Evolutionary conservation across 768 basidiomycete species (phyloP).

Genomic region (Tricholomella constricta): DNA sequence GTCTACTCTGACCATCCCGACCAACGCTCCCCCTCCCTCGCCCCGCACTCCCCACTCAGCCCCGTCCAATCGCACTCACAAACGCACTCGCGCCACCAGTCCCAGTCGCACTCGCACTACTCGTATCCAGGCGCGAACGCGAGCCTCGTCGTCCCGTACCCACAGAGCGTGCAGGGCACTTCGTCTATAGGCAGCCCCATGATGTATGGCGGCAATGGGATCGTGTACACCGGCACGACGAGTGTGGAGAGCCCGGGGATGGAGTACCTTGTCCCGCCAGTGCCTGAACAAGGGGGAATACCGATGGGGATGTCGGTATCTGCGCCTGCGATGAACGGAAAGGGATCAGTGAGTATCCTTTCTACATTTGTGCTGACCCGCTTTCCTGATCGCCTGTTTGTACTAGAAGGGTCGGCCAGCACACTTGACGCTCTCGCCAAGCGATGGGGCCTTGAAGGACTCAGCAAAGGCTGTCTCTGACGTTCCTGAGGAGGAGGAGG

Average conservation of each 20-base stretch:
- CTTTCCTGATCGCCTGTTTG: slow-evolving; percentile 11
- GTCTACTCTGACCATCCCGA: slow-evolving; percentile 50
- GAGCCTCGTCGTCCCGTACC: slow-evolving; percentile 29
- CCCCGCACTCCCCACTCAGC: slow-evolving; percentile 20
- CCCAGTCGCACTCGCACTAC: slow-evolving; percentile 46
- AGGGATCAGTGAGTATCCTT: slow-evolving; percentile 22
- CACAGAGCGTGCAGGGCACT: slow-evolving; percentile 39
- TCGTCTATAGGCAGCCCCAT: slow-evolving; percentile 43
- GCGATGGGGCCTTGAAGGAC: slow-evolving; percentile 56
- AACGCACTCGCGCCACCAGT: slow-evolving; percentile 45
- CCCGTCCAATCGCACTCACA: slow-evolving; percentile 35
- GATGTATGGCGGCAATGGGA: slow-evolving; percentile 12
- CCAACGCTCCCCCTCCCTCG: slow-evolving; percentile 35
- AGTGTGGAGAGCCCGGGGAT: slow-evolving; percentile 23
- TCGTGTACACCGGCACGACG: slow-evolving; percentile 1
- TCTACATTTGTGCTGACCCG: neutral
- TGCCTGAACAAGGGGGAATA: no score
- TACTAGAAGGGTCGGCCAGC: slow-evolving; percentile 47
- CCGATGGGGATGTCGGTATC: slow-evolving; percentile 17
- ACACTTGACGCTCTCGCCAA: slow-evolving; percentile 58
- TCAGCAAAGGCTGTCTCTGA: slow-evolving; percentile 39
- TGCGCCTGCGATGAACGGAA: slow-evolving; percentile 10
- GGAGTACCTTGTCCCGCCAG: neutral
- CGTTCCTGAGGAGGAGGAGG: slow-evolving; percentile 45
- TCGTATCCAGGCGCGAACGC: slow-evolving; percentile 43